Conservation (phyloP, 2,329 filamentous ascomycete species). For the Ceratocystis cacaofunesta region DNA sequence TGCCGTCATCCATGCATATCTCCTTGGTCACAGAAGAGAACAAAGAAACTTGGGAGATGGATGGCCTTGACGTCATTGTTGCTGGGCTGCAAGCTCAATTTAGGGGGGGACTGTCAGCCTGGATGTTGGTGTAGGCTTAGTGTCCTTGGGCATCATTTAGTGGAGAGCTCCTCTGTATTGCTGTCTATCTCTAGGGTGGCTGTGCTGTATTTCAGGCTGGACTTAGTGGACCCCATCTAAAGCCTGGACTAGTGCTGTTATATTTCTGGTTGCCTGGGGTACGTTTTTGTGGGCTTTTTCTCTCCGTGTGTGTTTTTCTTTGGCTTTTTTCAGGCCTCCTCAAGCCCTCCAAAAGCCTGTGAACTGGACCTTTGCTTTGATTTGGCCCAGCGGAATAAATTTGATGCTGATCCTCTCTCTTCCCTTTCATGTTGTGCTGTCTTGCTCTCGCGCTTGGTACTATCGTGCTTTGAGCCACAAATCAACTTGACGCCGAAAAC, state of each 20-base stretch:
- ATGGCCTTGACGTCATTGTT: neutral
- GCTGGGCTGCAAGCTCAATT: neutral
- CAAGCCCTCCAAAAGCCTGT: neutral
- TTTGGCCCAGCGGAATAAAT: too few relatives aligned
- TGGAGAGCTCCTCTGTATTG: too few relatives aligned
- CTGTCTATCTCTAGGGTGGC: too few relatives aligned
- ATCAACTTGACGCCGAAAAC: too few relatives aligned
- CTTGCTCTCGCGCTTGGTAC: too few relatives aligned
- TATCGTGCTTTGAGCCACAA: too few relatives aligned
- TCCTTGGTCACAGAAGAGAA: too few relatives aligned
- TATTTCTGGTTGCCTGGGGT: neutral
- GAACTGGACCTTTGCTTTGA: too few relatives aligned
- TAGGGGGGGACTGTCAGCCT: neutral
- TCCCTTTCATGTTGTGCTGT: too few relatives aligned
- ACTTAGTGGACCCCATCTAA: neutral
- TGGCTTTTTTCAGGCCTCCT: neutral
- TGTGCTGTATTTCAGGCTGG: neutral
- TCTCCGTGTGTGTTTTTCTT: neutral
- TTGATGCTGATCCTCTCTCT: too few relatives aligned
- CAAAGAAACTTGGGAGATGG: neutral
- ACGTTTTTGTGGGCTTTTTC: slow-evolving; percentile 4
- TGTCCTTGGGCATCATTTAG: neutral
- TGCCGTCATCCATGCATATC: too few relatives aligned
- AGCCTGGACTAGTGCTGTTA: neutral
- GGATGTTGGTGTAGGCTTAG: neutral